Conservation (phyloP, 306 rosid genomes). For the Medicago lupulina region DNA sequence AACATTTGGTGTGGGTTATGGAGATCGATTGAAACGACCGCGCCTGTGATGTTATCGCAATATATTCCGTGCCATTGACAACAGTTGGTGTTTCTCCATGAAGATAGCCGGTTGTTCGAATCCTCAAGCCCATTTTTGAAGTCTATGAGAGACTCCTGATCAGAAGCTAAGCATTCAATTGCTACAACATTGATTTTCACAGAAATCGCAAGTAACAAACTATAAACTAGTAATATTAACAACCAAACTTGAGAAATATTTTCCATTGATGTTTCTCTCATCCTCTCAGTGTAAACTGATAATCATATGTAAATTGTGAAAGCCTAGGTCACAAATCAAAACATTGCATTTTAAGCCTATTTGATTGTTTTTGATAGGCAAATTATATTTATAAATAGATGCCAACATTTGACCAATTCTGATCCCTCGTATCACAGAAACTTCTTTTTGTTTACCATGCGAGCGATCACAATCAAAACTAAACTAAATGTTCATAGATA, state of each 20-base stretch:
- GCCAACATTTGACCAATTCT: not conserved
- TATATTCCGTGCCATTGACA: conserved; percentile 55
- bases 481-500: not conserved
- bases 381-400: not conserved
- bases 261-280: conserved; percentile 29
- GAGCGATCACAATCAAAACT: not conserved
- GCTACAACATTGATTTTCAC: not conserved
- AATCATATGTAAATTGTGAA: not conserved
- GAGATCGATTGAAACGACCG: conserved; percentile 52
- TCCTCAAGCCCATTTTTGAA: conserved; percentile 55
- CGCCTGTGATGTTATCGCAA: conserved; percentile 47
- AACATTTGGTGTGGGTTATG: conserved; percentile 39
- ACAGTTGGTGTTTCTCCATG: conserved; percentile 50
- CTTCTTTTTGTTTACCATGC: not conserved
- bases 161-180: conserved; percentile 34
- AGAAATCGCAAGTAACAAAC: not conserved
- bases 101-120: conserved; percentile 43
- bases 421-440: not conserved
- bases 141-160: conserved; percentile 47
- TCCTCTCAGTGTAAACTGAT: not conserved
- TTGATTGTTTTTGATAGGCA: not conserved
- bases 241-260: conserved; percentile 7
- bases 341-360: too few species aligned
- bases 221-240: conserved; percentile 11
- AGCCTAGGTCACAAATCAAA: too few species aligned